Percentiles rank a stretch among this genome's conserved stretches.
Conservation (phyloP, 768 basidiomycete genomes). For the Mycena rebaudengoi region DNA sequence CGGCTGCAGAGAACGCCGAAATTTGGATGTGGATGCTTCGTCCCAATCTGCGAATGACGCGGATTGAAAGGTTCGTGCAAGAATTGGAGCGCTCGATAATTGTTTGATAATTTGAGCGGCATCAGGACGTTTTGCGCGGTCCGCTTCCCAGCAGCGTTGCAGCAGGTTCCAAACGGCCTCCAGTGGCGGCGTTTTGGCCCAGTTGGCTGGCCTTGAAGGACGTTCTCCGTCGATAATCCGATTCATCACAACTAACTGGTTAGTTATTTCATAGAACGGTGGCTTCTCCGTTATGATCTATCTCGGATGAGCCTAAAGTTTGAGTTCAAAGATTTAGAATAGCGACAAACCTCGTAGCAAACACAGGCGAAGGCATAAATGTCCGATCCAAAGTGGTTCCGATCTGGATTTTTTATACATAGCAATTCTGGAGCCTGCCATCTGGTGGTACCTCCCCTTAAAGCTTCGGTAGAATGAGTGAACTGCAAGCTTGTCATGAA, state of each 20-base stretch:
- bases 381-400: constrained; percentile 35
- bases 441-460: constrained; percentile 38
- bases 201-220: not conserved
- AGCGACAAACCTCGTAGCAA: constrained; percentile 41
- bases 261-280: not conserved
- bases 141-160: constrained; percentile 1
- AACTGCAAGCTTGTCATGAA: constrained; percentile 21
- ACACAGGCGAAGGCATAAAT: constrained; percentile 53
- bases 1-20: not conserved
- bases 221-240: not conserved
- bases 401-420: constrained; percentile 17
- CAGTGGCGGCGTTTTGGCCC: not conserved
- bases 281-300: not conserved
- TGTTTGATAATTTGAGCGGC: not conserved
- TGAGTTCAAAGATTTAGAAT: not conserved
- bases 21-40: constrained; percentile 5
- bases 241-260: not conserved
- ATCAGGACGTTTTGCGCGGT: not conserved
- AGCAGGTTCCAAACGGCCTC: constrained; percentile 6
- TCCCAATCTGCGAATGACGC: constrained; percentile 7
- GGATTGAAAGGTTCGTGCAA: constrained; percentile 5
- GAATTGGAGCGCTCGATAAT: not conserved
- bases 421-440: constrained; percentile 48
- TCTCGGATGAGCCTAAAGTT: not conserved
- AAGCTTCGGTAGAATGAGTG: constrained; percentile 25